Conservation (phyloP, 352 stramenopile genomes). For the Pythium rhizo-oryzae region DNA sequence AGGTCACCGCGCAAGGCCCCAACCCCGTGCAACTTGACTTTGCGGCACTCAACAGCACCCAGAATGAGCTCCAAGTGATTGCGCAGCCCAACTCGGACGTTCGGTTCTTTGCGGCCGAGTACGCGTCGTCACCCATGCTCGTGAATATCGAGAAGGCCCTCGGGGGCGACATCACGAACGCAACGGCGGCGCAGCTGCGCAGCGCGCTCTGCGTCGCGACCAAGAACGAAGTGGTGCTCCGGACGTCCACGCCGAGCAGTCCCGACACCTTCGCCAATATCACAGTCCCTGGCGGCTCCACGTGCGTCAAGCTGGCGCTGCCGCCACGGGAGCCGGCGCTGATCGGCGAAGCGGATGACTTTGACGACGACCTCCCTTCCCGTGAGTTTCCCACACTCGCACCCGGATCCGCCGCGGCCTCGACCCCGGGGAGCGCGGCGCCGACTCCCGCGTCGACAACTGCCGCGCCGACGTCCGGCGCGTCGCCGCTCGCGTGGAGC, state of each 20-base stretch:
- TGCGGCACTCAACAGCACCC: not conserved
- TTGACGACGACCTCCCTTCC: not conserved
- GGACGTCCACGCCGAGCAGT: not conserved
- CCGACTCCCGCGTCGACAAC: not conserved
- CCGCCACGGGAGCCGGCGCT: not conserved
- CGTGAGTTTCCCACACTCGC: too few species aligned
- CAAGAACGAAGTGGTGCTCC: not conserved
- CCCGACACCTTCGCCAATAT: too few species aligned
- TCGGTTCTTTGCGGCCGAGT: not conserved
- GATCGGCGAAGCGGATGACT: not conserved
- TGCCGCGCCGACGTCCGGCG: too few species aligned
- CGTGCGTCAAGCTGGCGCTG: not conserved
- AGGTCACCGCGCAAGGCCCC: not conserved
- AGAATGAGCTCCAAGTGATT: not conserved
- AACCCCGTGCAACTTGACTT: not conserved
- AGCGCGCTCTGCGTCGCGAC: not conserved
- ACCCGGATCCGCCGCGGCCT: too few species aligned
- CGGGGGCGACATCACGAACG: too few species aligned
- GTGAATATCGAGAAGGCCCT: not conserved
- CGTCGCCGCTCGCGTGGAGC: too few species aligned
- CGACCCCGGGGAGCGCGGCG: too few species aligned
- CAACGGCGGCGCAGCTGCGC: not conserved
- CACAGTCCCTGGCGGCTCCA: not conserved
- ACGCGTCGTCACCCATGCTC: too few species aligned
- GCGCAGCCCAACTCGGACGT: not conserved